Conservation (phyloP, 2,329 filamentous ascomycete genomes). For the Colletotrichum lupini region DNA sequence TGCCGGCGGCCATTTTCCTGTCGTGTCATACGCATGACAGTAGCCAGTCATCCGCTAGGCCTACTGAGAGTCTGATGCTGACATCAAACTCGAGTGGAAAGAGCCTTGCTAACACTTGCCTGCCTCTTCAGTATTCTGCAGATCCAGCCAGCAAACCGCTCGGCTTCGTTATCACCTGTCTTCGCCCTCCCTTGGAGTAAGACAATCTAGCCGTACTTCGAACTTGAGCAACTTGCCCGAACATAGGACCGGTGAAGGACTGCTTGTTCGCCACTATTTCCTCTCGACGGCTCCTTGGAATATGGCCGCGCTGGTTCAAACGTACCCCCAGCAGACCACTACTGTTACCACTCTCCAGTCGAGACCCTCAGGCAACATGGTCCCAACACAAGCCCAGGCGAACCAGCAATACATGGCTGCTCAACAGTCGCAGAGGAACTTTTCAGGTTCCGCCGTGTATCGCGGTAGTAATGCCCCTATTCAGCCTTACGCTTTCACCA, state of each 20-base stretch:
- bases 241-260: slow-evolving; percentile 16
- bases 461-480: slow-evolving; percentile 69
- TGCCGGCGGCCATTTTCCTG: not conserved
- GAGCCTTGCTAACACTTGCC: slow-evolving; percentile 18
- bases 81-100: not conserved
- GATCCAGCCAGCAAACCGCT: not conserved
- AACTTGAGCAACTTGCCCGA: not conserved
- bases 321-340: slow-evolving; percentile 79
- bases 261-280: slow-evolving; percentile 13
- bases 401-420: slow-evolving; percentile 61
- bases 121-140: slow-evolving; percentile 3
- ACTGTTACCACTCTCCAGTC: slow-evolving; percentile 82
- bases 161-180: not conserved
- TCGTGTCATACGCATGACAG: not conserved
- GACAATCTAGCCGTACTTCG: not conserved
- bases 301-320: slow-evolving; percentile 89
- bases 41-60: not conserved
- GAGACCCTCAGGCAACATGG: slow-evolving; percentile 74
- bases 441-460: slow-evolving; percentile 62
- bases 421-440: slow-evolving; percentile 58
- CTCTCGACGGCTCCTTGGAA: slow-evolving; percentile 46
- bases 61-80: not conserved
- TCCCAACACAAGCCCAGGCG: slow-evolving; percentile 60
- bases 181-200: not conserved
- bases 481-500: slow-evolving; percentile 82